phyloP scores from a whole-genome alignment of 2,329 filamentous ascomycete genomes.

The Elsinoe fawcettii region DNA sequence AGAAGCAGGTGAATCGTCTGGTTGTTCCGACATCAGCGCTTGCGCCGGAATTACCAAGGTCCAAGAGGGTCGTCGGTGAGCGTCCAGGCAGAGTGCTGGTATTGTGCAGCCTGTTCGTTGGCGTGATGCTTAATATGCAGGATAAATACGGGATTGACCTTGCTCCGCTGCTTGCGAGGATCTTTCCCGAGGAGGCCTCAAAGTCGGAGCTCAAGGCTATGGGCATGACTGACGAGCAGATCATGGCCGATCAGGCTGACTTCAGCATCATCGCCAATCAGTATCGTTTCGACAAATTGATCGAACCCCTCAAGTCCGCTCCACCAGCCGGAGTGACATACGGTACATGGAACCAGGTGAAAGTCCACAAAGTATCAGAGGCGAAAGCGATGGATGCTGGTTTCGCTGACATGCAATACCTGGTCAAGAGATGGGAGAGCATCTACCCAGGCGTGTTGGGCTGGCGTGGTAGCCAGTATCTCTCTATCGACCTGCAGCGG shows the following conservation, averaged over 20 bases:
- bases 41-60: background rate
- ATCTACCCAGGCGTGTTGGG: background rate
- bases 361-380: background rate
- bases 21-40: no score
- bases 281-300: background rate
- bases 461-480: background rate
- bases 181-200: background rate
- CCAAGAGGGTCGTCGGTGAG: background rate
- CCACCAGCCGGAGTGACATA: background rate
- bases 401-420: background rate
- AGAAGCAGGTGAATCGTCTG: no score
- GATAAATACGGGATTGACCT: slow-evolving; percentile 5
- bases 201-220: background rate
- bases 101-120: slow-evolving; percentile 3
- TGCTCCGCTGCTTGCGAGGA: background rate
- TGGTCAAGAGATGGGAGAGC: background rate
- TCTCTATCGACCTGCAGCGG: background rate
- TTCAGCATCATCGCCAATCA: background rate
- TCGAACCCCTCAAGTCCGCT: background rate
- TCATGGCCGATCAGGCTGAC: background rate
- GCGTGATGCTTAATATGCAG: slow-evolving; percentile 8
- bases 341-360: background rate
- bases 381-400: background rate
- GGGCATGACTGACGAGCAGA: background rate
- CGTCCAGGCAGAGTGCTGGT: background rate